Base-by-base conservation (phyloP, 176 grass and related monocot species). In the Cenchrus fungigraminus region DNA sequence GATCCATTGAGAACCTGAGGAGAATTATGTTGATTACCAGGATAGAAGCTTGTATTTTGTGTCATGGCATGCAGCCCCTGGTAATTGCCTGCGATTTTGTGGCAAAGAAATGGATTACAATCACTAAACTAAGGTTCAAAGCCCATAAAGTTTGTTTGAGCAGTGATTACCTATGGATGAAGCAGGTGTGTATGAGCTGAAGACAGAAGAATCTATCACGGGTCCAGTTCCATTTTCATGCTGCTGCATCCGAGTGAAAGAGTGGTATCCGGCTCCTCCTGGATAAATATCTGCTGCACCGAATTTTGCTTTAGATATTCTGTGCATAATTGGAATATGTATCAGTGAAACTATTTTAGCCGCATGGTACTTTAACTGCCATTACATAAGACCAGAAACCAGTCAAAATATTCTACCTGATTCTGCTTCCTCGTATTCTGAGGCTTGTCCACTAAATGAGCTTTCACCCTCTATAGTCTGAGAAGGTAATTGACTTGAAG, bases 241-340 rank as follows among this genome's bases (percentile, higher is more conserved):
- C 79, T 88, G 89, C 88, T 92, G 91, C 92, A 92, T 92, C 89
- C 79, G 31, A 97, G 84, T 59, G 94, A 90, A 83, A 97, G 94
- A 63, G 89, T 97, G 1, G 94, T 97, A 92, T 97, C 94, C 70
- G 68, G 91, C 66, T 87, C 91, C 83, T 93, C 86, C 86, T 89
- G 86, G 84, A 85, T 89, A 83, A 91, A 72, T 92, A 89, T 93
- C 85, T 92, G 91, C 76, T 86, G 94, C 82, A 84, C 87, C 91
- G 83, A 93, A 97, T 89, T 96, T 96, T 90, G 81, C 94, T 92
- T 93, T 96, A 93, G 94, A 96, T 93, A 93, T 67, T 83, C 94
- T 97, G 94, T 93, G 92, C 91, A 94, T 94, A 86, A 94, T 92
- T 87, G 90, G 86, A 94, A 82, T 97, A 94, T 80, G 86, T 91